Percentiles rank a stretch among this genome's conserved stretches.
These are phyloP conservation scores for Zea mays DNA, from an alignment of 176 grass and related monocot genomes.

Conservation along the genomic window DNA sequence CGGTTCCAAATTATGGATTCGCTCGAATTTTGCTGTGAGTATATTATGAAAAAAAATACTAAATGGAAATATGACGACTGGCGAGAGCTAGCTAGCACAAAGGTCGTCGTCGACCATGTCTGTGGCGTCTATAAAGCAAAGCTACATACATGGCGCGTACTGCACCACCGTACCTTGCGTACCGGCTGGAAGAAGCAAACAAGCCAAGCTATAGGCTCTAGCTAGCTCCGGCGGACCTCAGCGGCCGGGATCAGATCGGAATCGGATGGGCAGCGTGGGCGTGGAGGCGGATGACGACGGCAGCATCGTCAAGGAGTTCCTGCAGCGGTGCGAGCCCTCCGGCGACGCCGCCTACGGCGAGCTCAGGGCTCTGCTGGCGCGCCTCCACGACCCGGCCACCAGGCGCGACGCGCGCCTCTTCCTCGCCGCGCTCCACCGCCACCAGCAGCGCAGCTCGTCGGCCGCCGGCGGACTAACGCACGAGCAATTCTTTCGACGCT, in stretches of 20 bases:
- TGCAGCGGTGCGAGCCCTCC: slow-evolving; percentile 42
- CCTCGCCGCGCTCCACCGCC: slow-evolving; percentile 21
- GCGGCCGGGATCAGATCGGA: not conserved
- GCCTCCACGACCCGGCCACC: slow-evolving; percentile 42
- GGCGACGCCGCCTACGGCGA: slow-evolving; percentile 49
- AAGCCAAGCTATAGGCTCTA: no score
- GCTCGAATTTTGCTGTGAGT: no score
- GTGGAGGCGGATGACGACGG: not conserved
- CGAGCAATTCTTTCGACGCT: slow-evolving; percentile 22
- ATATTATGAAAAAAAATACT: no score
- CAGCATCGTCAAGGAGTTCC: slow-evolving; percentile 10
- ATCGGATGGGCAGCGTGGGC: slow-evolving; percentile 27
- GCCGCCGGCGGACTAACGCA: not conserved
- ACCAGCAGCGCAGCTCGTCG: not conserved
- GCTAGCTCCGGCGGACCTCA: no score
- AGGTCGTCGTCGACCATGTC: no score
- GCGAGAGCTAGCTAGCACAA: no score
- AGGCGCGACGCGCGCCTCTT: slow-evolving; percentile 36
- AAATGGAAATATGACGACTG: no score
- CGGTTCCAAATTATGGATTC: no score
- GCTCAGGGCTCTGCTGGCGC: slow-evolving; percentile 39
- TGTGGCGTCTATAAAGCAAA: no score
- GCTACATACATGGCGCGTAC: no score
- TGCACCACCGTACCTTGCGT: no score
- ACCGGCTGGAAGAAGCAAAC: no score